Percentiles rank a stretch among this genome's conserved stretches.
Conservation (phyloP, 306 rosid genomes). For the Pterocarpus macrocarpus region DNA sequence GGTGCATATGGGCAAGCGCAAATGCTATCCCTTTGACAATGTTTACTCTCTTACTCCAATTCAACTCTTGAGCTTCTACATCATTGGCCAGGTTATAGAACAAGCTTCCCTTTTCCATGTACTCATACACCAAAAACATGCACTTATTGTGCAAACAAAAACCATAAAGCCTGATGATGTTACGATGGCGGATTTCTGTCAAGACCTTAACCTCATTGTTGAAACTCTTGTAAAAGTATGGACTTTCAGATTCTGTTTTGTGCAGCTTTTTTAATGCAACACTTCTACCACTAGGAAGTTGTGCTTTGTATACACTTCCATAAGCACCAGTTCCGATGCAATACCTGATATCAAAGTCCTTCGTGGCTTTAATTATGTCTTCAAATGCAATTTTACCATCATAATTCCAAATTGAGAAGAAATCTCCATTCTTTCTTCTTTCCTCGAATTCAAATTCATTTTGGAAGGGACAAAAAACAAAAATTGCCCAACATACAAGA, state of each 20-base stretch:
- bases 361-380: constrained; percentile 37
- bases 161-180: constrained; percentile 22
- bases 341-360: constrained; percentile 36
- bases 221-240: constrained; percentile 32
- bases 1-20: constrained; percentile 37
- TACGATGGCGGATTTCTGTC: constrained; percentile 24
- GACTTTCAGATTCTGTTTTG: constrained; percentile 21
- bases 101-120: constrained; percentile 47
- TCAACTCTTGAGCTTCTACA: constrained; percentile 34
- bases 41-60: constrained; percentile 48
- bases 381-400: constrained; percentile 48
- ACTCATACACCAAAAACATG: constrained; percentile 40
- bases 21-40: constrained; percentile 42
- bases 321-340: constrained; percentile 45
- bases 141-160: constrained; percentile 35
- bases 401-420: constrained; percentile 42
- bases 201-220: constrained; percentile 31
- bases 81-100: constrained; percentile 20
- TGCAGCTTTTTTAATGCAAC: constrained; percentile 46
- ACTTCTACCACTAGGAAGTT: constrained; percentile 28
- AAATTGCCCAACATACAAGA: neutral
- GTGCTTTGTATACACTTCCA: constrained; percentile 45
- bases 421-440: constrained; percentile 32
- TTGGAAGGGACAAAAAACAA: neutral
- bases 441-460: neutral